These are phyloP conservation scores for Paramecium sexaurelia DNA, from an alignment of 73 alveolate genomes.

Conservation along the genomic window DNA sequence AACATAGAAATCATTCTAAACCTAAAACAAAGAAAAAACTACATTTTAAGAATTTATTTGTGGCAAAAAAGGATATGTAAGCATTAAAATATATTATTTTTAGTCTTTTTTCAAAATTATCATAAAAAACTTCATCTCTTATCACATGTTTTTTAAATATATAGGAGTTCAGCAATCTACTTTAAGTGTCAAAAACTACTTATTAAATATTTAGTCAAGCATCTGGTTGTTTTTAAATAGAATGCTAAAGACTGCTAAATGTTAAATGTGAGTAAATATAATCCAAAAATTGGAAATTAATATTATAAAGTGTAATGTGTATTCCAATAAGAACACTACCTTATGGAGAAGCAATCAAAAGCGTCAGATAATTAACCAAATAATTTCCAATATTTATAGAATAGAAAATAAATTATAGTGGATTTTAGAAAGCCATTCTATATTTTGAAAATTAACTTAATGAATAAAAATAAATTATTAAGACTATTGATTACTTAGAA, in stretches of 20 bases:
- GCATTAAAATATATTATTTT: not conserved
- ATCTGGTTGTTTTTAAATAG: slow-evolving; percentile 4
- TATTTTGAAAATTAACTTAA: not conserved
- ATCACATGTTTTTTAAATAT: not conserved
- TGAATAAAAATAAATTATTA: not conserved
- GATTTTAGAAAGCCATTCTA: slow-evolving; percentile 39
- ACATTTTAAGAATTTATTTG: not conserved
- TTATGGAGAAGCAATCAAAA: slow-evolving; percentile 21
- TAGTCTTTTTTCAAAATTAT: slow-evolving; percentile 5
- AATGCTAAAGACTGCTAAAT: not conserved
- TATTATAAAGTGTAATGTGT: not conserved
- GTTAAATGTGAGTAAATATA: not conserved
- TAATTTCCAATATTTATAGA: not conserved
- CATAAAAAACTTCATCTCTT: not conserved
- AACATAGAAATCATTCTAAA: not conserved
- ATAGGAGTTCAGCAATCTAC: not conserved
- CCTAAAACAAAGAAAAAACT: not conserved
- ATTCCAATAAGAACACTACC: not conserved
- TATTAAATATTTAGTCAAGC: not conserved
- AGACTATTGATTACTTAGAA: not conserved
- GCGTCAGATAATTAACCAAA: not conserved
- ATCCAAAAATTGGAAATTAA: slow-evolving; percentile 4
- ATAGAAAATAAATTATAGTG: not conserved
- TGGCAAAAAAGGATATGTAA: not conserved
- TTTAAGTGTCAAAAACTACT: not conserved